Evolutionary conservation across 352 stramenopile genomes (phyloP).

Genomic region (Phytopythium aichiense): DNA sequence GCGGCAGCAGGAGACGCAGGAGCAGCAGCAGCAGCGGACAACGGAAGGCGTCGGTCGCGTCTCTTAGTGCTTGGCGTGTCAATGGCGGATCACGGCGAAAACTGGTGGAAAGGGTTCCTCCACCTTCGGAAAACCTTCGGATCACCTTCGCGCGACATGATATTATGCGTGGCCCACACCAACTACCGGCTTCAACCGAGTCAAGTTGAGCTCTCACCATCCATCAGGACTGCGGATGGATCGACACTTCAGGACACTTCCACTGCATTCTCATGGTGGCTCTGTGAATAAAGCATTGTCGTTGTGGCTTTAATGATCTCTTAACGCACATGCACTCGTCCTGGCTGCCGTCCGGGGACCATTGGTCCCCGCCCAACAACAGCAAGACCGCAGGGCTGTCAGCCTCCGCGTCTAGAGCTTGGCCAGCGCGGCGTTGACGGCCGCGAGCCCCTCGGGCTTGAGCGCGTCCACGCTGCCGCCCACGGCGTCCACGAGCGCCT

Average conservation of each 20-base stretch:
- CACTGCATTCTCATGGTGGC: too few relatives aligned
- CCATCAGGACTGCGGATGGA: too few relatives aligned
- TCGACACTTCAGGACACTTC: too few relatives aligned
- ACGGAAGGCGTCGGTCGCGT: neutral
- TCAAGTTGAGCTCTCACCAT: neutral
- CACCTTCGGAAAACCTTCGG: neutral
- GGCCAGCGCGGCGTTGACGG: neutral
- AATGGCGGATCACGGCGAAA: neutral
- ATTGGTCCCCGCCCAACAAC: too few relatives aligned
- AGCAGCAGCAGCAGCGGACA: too few relatives aligned
- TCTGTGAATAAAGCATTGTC: too few relatives aligned
- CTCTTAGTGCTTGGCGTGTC: constrained; percentile 1
- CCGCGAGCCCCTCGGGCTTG: constrained; percentile 4
- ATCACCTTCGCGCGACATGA: neutral
- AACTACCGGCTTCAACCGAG: neutral
- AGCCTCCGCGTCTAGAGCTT: neutral
- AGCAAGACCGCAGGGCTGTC: neutral
- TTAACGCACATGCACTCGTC: too few relatives aligned
- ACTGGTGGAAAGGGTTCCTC: neutral
- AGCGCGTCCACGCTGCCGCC: constrained; percentile 14
- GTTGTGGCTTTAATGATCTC: too few relatives aligned
- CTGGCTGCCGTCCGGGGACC: too few relatives aligned
- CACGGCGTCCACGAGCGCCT: constrained; percentile 42
- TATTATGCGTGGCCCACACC: neutral
- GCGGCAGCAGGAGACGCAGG: neutral